These are phyloP conservation scores for Phytophthora sp. DNA, from an alignment of 352 stramenopile genomes.

Conservation along the genomic window DNA sequence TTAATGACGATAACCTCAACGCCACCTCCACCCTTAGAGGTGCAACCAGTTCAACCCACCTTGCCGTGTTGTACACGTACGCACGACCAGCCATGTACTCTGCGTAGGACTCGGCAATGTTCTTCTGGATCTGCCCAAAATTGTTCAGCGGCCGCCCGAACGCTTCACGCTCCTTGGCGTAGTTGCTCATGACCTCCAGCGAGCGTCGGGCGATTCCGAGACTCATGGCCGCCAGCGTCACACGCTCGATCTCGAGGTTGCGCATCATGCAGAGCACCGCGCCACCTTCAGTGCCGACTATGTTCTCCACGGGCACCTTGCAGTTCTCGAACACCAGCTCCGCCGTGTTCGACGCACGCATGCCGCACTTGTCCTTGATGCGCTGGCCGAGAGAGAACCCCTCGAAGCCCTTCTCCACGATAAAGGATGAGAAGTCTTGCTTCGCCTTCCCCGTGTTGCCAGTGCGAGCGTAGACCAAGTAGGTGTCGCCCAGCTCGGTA, in stretches of 20 bases:
- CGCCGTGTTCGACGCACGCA: constrained; percentile 96
- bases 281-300: constrained; percentile 87
- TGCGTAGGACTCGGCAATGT: constrained; percentile 98
- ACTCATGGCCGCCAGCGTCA: constrained; percentile 97
- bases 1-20: neutral
- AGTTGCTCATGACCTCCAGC: constrained; percentile 97
- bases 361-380: constrained; percentile 99
- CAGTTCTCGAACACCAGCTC: constrained; percentile 99
- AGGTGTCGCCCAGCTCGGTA: constrained; percentile 95
- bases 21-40: neutral
- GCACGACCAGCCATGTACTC: constrained; percentile 97
- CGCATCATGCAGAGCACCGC: constrained; percentile 93
- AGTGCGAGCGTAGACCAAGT: constrained; percentile 98
- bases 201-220: constrained; percentile 95
- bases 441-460: constrained; percentile 83
- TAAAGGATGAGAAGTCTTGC: constrained; percentile 96
- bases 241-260: constrained; percentile 99
- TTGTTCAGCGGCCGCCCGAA: constrained; percentile 95
- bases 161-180: constrained; percentile 92
- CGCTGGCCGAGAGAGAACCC: constrained; percentile 97
- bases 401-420: constrained; percentile 97
- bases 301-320: constrained; percentile 91
- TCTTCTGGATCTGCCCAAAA: constrained; percentile 95
- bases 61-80: constrained; percentile 97
- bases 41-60: constrained; percentile 38